A percentile compares a stretch with the other conserved stretches of the same genome.
Evolutionary conservation across 148 eudicot species (phyloP).

Genomic region (Rhododendron williamsianum): DNA sequence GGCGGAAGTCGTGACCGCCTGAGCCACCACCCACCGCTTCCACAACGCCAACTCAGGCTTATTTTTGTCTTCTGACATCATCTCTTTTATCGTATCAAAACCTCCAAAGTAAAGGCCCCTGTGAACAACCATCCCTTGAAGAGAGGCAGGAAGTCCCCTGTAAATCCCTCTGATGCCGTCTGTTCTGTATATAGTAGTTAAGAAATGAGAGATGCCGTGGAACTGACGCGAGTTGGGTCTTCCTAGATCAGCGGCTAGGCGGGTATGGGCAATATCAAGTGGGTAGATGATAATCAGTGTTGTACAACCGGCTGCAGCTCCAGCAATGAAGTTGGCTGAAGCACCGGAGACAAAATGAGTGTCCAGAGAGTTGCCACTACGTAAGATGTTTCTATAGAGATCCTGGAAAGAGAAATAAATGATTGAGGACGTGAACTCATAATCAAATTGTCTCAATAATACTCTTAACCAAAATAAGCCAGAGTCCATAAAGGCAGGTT

Average conservation of each 20-base stretch:
- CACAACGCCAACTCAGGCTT: constrained; percentile 56
- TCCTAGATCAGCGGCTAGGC: constrained; percentile 88
- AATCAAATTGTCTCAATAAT: background rate
- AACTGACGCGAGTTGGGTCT: constrained; percentile 64
- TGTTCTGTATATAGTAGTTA: constrained; percentile 39
- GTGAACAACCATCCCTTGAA: constrained; percentile 92
- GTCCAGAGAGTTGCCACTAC: constrained; percentile 39
- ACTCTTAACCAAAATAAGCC: background rate
- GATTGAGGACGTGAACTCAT: constrained; percentile 9
- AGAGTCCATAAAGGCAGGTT: background rate
- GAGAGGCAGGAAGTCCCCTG: constrained; percentile 89
- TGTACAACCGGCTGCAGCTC: constrained; percentile 90
- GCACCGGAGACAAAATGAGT: constrained; percentile 59
- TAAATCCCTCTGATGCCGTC: constrained; percentile 80
- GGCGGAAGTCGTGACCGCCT: constrained; percentile 84
- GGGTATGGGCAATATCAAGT: constrained; percentile 96
- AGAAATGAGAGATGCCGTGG: constrained; percentile 70
- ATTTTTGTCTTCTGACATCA: constrained; percentile 43
- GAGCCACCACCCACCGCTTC: constrained; percentile 94
- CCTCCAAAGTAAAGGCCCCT: constrained; percentile 92
- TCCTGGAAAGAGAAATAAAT: constrained; percentile 40
- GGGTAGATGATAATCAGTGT: constrained; percentile 82
- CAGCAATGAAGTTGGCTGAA: constrained; percentile 84
- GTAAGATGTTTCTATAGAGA: constrained; percentile 64
- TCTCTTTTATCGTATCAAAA: constrained; percentile 83